Evolutionary conservation across 768 basidiomycete species (phyloP), one percentile per base, ranked within the genome.

Genomic region (Suillus paluster): DNA sequence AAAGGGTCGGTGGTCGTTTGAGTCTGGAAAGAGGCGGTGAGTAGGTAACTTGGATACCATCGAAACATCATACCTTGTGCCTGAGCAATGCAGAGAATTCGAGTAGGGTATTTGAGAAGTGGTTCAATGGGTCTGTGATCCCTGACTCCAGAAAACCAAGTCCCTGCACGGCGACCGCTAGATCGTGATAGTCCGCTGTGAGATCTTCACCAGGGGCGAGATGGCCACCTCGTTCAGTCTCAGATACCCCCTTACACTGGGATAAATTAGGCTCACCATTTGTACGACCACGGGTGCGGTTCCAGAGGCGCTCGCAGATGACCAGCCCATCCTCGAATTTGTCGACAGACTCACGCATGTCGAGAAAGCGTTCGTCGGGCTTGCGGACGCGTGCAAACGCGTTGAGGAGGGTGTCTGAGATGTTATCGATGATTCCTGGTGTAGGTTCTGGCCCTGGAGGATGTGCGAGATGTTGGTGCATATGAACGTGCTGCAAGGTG

Each of bases 81-180:
- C 94, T 88, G 42, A 96, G 75, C 23, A 97, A 77, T 0, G 94
- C 91, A 3, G 96, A 97, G 73, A 98, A 98, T 74, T 99, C 96
- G 41, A 98, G 83, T 58, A 99, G 81, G 2, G 95, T 95, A 72
- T 97, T 96, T 34, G 97, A 97, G 68, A 99, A 99, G 72, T 97
- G 90, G 71, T 97, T 97, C 67, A 99, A 79, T 1, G 95, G 96
- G 70, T 99, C 97, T 50, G 97, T 99, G 66, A 99, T 99, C 42
- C 97, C 97, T 65, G 93, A 94, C 77, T 99, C 97, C 65, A 99
- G 84, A 79, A 98, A 99, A 67, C 97, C 97, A 63, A 99, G 85
- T 56, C 96, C 97, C 74, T 99, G 97, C 52, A 97, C 94, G 46
- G 94, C 91, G 64, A 95, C 92, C 48, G 97, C 95, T 66, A 99